A percentile compares a stretch with the other conserved stretches of the same genome.
phyloP scores from a whole-genome alignment of 2,329 filamentous ascomycete genomes.

The Dryadomyces quercus-mongolicae region DNA sequence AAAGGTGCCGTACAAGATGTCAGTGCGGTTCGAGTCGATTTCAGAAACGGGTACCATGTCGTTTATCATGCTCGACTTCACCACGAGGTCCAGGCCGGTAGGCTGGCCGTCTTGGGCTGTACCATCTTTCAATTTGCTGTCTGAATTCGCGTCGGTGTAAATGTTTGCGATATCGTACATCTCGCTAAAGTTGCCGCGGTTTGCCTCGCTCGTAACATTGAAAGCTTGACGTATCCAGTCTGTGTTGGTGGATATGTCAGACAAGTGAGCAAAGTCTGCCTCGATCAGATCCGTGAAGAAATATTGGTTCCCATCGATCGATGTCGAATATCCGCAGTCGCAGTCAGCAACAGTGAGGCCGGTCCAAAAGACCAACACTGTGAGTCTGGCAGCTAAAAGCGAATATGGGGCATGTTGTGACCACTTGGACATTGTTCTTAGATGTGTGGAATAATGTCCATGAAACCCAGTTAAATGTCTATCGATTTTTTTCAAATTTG shows the following conservation, averaged over 20 bases:
- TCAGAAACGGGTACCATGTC: constrained; percentile 51
- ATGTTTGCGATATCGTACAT: constrained; percentile 46
- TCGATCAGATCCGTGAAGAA: constrained; percentile 61
- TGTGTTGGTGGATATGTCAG: constrained; percentile 33
- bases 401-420: neutral
- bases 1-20: constrained; percentile 61
- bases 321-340: constrained; percentile 59
- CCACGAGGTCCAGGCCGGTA: constrained; percentile 44
- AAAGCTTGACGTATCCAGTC: constrained; percentile 59
- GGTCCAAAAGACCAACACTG: constrained; percentile 13
- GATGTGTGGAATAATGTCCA: no score
- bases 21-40: constrained; percentile 45
- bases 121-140: constrained; percentile 30
- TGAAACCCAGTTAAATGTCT: no score
- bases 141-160: constrained; percentile 25
- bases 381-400: constrained; percentile 2
- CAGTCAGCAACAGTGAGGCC: constrained; percentile 34
- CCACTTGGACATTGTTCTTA: neutral
- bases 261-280: constrained; percentile 54
- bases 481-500: no score
- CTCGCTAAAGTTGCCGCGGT: constrained; percentile 55
- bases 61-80: constrained; percentile 30
- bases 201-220: constrained; percentile 44
- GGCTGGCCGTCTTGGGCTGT: constrained; percentile 30
- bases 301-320: constrained; percentile 24